Percentiles rank a stretch among this genome's conserved stretches.
These are phyloP conservation scores for Pythium phragmitis DNA, from an alignment of 352 stramenopile species.

Conservation along the genomic window DNA sequence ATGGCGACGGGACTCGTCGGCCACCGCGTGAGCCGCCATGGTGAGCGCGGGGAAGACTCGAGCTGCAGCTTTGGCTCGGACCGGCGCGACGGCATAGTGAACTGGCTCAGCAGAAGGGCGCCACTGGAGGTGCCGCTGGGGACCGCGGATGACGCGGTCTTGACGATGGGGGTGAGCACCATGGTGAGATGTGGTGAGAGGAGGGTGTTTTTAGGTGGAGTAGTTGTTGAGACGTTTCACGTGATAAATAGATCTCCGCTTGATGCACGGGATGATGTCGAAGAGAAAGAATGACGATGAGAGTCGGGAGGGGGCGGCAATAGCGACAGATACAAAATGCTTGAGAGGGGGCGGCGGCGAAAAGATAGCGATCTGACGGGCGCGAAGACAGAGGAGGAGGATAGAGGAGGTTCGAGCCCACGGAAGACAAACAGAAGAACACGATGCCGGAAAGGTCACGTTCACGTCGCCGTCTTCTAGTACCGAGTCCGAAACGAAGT, in stretches of 20 bases:
- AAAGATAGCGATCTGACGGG: background rate
- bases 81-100: conserved; percentile 21
- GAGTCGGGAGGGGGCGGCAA: background rate
- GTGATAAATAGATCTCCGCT: conserved; percentile 4
- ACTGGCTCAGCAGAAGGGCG: conserved; percentile 5
- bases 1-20: conserved; percentile 23
- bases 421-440: background rate
- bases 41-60: conserved; percentile 11
- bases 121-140: background rate
- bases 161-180: conserved; percentile 22
- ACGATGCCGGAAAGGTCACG: background rate
- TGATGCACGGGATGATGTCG: background rate
- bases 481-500: too few species aligned
- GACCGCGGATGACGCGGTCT: conserved; percentile 1
- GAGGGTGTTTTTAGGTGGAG: too few species aligned
- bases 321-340: background rate
- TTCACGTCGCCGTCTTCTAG: background rate
- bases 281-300: background rate
- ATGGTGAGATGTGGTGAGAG: conserved; percentile 2
- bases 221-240: conserved; percentile 1
- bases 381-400: background rate
- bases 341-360: background rate
- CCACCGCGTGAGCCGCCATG: conserved; percentile 24
- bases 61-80: conserved; percentile 27
- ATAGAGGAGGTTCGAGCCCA: background rate